Evolutionary conservation across 2,329 filamentous ascomycete species (phyloP).

Genomic region (Phaeoacremonium minimum): DNA sequence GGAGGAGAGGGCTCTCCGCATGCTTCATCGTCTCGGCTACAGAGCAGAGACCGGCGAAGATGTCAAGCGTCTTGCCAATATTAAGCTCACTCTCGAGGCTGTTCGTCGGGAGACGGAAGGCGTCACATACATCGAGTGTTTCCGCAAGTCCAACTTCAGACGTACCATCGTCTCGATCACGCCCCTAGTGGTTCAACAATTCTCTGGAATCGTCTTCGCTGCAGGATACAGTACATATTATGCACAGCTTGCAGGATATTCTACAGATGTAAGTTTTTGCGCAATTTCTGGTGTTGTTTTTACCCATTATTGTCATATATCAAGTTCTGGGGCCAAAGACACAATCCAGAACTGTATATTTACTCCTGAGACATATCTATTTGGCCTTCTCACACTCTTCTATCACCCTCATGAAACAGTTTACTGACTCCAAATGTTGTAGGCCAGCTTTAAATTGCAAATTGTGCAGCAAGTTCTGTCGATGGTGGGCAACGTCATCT

Average conservation of each 20-base stretch:
- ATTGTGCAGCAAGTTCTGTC: constrained; percentile 33
- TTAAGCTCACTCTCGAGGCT: constrained; percentile 17
- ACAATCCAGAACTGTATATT: no score
- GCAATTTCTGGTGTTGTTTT: no score
- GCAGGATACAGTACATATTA: constrained; percentile 36
- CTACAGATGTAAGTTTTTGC: constrained; percentile 20
- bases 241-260: constrained; percentile 34
- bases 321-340: no score
- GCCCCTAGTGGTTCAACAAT: constrained; percentile 27
- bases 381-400: no score
- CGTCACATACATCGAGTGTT: constrained; percentile 26
- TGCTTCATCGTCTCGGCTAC: constrained; percentile 21
- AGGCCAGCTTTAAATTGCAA: constrained; percentile 31
- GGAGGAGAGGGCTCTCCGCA: constrained; percentile 20
- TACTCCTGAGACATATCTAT: no score
- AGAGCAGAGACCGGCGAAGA: constrained; percentile 10
- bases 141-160: constrained; percentile 24
- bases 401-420: no score
- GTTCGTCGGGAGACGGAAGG: constrained; percentile 22
- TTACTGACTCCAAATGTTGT: no score
- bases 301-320: no score
- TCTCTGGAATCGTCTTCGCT: constrained; percentile 28
- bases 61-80: constrained; percentile 14
- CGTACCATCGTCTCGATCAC: constrained; percentile 32
- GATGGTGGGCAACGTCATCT: constrained; percentile 32